phyloP scores from a whole-genome alignment of 768 basidiomycete genomes.

The Mrakia gelida region DNA sequence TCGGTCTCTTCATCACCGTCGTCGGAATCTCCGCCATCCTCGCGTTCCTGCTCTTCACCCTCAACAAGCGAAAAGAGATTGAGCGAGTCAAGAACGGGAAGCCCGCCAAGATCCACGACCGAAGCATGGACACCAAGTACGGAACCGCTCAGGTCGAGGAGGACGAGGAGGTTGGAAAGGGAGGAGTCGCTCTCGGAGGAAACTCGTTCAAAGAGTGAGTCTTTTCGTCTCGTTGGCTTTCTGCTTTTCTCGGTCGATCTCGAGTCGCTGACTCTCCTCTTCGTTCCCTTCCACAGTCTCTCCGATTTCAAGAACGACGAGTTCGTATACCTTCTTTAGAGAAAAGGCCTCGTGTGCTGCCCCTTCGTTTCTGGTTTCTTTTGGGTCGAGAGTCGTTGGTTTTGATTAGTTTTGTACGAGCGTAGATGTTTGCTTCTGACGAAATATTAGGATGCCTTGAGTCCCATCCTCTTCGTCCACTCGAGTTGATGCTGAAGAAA shows the following conservation, averaged over 20 bases:
- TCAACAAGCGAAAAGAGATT: conserved; percentile 47
- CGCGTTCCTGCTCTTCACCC: conserved; percentile 45
- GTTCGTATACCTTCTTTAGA: conserved; percentile 22
- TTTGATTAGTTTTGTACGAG: no score
- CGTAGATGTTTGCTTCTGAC: no score
- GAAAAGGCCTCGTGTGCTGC: no score
- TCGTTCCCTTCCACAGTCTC: background rate
- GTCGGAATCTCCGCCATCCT: conserved; percentile 46
- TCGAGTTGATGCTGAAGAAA: no score
- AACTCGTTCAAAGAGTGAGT: conserved; percentile 34
- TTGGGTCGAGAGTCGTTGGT: no score
- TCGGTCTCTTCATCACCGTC: conserved; percentile 47
- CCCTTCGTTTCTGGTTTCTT: no score
- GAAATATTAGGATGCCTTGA: no score
- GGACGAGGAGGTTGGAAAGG: conserved; percentile 24
- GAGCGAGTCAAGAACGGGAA: conserved; percentile 46
- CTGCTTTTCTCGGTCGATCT: no score
- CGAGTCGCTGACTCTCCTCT: no score
- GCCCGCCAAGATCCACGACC: conserved; percentile 12
- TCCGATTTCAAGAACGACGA: conserved; percentile 40
- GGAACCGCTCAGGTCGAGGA: conserved; percentile 29
- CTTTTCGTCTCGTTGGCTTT: no score
- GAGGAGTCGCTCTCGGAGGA: conserved; percentile 19
- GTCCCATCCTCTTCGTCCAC: no score
- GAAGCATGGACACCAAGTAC: conserved; percentile 42